Base-by-base conservation (phyloP, 306 rosid species). In the Carpinus fangiana region DNA sequence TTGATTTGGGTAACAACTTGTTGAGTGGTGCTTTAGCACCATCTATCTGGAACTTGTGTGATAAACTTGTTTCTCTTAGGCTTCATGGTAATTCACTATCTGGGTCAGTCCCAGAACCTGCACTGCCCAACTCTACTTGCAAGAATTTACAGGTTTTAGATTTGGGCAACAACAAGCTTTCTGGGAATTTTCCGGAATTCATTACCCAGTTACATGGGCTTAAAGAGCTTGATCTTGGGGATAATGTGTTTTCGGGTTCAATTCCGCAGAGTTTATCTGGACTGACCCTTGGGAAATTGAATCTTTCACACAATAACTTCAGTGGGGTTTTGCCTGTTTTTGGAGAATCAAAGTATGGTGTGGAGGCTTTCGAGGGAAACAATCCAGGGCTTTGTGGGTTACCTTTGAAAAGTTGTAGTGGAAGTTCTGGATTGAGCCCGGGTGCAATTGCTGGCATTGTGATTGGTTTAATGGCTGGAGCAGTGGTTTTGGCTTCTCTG, bases 391-490 rank as follows among this genome's bases (percentile, higher is more conserved):
- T 96, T 72, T 96, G 99, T 86, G 99, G 99, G 17, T 78, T 81
- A 55, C 99, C 99, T 69, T 87, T 96, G 91, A 76, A 34, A 80
- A 90, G 90, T 41, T 96, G 99, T 76, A 67, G 76, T 50, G 84
- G 80, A 43, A 81, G 71, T 71, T 80, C 97, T 60, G 73, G 92
- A 51, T 76, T 93, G 85, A 93, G 97, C 70, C 88, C 99, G 11
- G 99, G 99, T 38, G 96, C 99, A 7, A 90, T 96, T 82, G 99
- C 99, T 12, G 98, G 97, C 7, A 86, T 96, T 73, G 98, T 96
- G 75, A 96, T 96, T 18, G 90, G 98, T 67, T 77, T 96, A 43
- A 90, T 96, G 97, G 64, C 98, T 45, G 98, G 94, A 57, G 91
- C 92, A 41, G 98, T 96, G 75, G 93, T 96, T 83, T 83, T 93